phyloP scores from a whole-genome alignment of 192 early-diverging fungal genomes.

The Umbelopsis ramanniana region DNA sequence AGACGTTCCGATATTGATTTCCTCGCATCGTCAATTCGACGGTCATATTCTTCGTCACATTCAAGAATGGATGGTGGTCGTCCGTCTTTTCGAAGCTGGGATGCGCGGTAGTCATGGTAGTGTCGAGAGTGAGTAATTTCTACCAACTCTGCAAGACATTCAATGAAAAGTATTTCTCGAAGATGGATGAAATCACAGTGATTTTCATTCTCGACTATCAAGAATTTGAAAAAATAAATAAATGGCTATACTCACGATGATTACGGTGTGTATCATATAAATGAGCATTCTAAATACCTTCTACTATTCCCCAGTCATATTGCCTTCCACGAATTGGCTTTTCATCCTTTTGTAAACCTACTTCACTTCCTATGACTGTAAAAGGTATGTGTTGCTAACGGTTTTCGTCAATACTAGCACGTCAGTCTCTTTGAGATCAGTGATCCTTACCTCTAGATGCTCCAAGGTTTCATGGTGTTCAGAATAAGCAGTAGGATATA shows the following conservation, averaged over 20 bases:
- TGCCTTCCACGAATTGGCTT: conserved; percentile 69
- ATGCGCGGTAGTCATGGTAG: conserved; percentile 73
- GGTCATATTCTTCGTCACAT: conserved; percentile 82
- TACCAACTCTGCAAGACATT: conserved; percentile 77
- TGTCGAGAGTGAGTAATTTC: conserved; percentile 79
- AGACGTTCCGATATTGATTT: conserved; percentile 62
- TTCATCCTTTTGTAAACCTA: conserved; percentile 59
- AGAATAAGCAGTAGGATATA: conserved; percentile 75
- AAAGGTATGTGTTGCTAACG: conserved; percentile 75
- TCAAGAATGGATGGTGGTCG: conserved; percentile 81
- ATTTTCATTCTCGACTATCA: conserved; percentile 83
- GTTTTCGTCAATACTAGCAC: neutral
- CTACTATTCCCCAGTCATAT: conserved; percentile 82
- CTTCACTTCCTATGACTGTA: conserved; percentile 82
- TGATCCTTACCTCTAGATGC: conserved; percentile 60
- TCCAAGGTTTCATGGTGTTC: conserved; percentile 72
- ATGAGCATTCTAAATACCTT: conserved; percentile 49
- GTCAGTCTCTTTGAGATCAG: neutral
- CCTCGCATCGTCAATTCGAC: conserved; percentile 69
- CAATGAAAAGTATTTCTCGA: conserved; percentile 74
- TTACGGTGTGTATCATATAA: neutral
- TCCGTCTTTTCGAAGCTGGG: conserved; percentile 65
- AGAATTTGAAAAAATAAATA: neutral
- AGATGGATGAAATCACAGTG: conserved; percentile 96
- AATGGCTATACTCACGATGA: neutral